Base-by-base conservation (phyloP, 2,329 filamentous ascomycete genomes). In the Stemphylium beticola region DNA sequence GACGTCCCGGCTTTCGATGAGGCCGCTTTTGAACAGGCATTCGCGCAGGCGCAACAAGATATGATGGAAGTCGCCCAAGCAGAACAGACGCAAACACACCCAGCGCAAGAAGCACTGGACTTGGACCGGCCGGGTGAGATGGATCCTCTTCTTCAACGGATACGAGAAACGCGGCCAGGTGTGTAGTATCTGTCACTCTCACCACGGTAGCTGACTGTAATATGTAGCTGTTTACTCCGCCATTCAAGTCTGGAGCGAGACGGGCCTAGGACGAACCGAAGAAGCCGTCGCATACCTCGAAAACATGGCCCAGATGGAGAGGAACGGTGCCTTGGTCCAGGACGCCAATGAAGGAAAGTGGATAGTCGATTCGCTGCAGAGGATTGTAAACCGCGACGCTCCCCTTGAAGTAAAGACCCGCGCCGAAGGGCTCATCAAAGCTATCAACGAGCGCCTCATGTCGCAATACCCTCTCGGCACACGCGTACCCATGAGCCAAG, bases 21-120 rank as follows among this genome's bases (percentile, higher is more conserved):
- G 34, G 82, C 78, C 17, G 83, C 83, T 14, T 85, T 86, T 58
- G 82, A 81, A 44, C 69, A 76, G 42, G 83, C 83, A 2, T 86
- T 85, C 61, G 81, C 82, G 37, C 74, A 77, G 53, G 79, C 78
- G 18, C 71, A 76, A 40, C 71, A 77, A 43, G 76, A 80, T 41
- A 71, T 79, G 52, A 53, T 73, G 24, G 66, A 67, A 14, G 63
- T 65, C 32, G 54, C 53, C 15, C 52, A 57, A 7, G 57, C 59
- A 24, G 58, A 66, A 37, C 58, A 65, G 34, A 55, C 42, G 26
- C 51, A 56, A 37, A 53, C 58, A 38, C 52, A 62, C 26, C 50
- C 54, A 57, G 49, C 52, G 26, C 57, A 58, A 44, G 55, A 62
- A 49, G 57, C 51, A 33, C 57, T 58, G 53, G 55, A 54, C 55